Evolutionary conservation across 176 grass and related monocot genomes (phyloP).

Genomic region (Cocos nucifera): DNA sequence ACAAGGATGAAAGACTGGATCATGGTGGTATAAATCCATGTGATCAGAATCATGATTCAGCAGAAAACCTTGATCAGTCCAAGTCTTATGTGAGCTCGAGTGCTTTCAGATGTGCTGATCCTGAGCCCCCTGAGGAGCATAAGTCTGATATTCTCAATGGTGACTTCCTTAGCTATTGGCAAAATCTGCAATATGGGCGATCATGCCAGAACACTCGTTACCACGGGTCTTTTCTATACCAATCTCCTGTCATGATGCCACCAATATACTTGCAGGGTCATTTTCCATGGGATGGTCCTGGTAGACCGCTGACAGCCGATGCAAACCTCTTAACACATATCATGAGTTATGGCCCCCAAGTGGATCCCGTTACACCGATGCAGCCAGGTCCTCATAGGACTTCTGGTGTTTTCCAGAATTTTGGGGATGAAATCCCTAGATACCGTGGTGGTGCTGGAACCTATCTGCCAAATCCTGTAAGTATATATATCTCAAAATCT

Average conservation of each 20-base stretch:
- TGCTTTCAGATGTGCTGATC: constrained; percentile 25
- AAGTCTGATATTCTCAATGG: constrained; percentile 74
- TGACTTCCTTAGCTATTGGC: constrained; percentile 48
- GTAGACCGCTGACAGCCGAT: constrained; percentile 51
- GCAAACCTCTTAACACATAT: constrained; percentile 46
- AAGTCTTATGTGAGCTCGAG: constrained; percentile 31
- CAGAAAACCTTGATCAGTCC: constrained; percentile 33
- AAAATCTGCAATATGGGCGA: constrained; percentile 64
- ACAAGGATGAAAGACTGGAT: constrained; percentile 39
- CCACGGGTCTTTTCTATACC: constrained; percentile 20
- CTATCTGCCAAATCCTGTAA: constrained; percentile 90
- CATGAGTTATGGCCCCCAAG: constrained; percentile 31
- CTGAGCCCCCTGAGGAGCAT: constrained; percentile 37
- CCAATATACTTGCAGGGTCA: constrained; percentile 45
- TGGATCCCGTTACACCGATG: constrained; percentile 50
- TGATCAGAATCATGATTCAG: constrained; percentile 35
- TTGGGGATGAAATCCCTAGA: constrained; percentile 54
- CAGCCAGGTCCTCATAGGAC: constrained; percentile 45
- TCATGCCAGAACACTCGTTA: constrained; percentile 47
- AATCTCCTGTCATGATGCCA: constrained; percentile 36
- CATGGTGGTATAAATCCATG: constrained; percentile 33
- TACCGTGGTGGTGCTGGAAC: constrained; percentile 88
- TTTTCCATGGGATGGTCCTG: constrained; percentile 62
- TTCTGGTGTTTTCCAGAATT: constrained; percentile 27
- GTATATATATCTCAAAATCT: constrained; percentile 2